Conservation (phyloP, 805 yeast species). For the Metschnikowia gruessii region DNA sequence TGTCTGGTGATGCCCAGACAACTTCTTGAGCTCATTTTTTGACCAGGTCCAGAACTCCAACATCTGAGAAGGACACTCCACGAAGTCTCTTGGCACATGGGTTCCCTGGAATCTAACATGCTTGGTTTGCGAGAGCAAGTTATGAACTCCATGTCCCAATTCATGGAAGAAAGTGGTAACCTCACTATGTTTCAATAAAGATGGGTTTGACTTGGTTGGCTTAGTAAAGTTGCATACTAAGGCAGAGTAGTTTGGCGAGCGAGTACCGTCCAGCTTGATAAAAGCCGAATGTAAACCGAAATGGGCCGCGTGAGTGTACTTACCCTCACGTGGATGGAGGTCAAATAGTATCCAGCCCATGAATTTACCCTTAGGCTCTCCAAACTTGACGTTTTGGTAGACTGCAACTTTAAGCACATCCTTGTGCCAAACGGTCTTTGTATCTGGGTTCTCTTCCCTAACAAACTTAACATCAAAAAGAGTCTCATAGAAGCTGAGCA, state of each 20-base stretch:
- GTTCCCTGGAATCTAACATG: conserved; percentile 74
- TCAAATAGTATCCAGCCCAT: conserved; percentile 80
- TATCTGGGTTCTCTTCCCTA: conserved; percentile 40
- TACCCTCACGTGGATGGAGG: conserved; percentile 81
- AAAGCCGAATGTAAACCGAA: conserved; percentile 66
- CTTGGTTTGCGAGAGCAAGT: conserved; percentile 61
- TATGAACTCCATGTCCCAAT: conserved; percentile 86
- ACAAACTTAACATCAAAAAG: conserved; percentile 68
- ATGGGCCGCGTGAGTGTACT: conserved; percentile 87
- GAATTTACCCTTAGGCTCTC: conserved; percentile 44
- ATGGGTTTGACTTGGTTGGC: conserved; percentile 66
- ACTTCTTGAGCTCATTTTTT: conserved; percentile 49
- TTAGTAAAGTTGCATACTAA: conserved; percentile 83
- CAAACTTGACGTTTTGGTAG: conserved; percentile 53
- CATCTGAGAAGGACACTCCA: conserved; percentile 89
- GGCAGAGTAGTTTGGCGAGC: conserved; percentile 66
- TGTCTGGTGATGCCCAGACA: conserved; percentile 66
- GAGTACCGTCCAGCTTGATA: conserved; percentile 44
- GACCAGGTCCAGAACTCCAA: conserved; percentile 89
- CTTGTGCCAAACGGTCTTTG: conserved; percentile 64
- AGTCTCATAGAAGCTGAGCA: conserved; percentile 68
- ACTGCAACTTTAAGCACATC: conserved; percentile 75
- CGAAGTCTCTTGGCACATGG: conserved; percentile 78
- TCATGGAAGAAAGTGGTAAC: conserved; percentile 87
- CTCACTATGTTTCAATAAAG: conserved; percentile 72